Base-by-base conservation (phyloP, 1,139 yeast species). In the Yamadazyma atlantica region DNA sequence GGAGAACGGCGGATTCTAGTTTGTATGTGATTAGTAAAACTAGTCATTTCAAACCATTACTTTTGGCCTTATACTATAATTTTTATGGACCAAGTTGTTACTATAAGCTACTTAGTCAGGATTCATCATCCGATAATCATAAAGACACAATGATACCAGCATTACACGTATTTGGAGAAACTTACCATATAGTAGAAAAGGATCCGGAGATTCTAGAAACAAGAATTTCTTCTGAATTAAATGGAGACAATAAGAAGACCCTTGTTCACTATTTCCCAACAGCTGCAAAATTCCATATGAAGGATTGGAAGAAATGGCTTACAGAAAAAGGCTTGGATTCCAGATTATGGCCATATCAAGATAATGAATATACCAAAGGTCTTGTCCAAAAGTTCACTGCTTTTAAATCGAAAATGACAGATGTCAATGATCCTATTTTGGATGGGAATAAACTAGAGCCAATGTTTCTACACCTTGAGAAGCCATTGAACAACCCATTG, bases 91-190 rank as follows among this genome's bases (percentile, higher is more conserved):
- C 42, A 3, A 15, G 33, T 3, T 26, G 36, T 13, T 43, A 34
- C 28, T 43, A 43, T 25, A 32, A 31, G n/a, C 22, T 43, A 10
- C 34, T 43, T 13, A 38, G 34, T 18, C 46, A 43, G 32, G 44
- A 42, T 5, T 35, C 40, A 13, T 39, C 40, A 6, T 39, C 39
- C 4, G 34, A 36, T 8, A 43, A 43, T 9, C 42, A 39, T 41
- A 57, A 67, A 37, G 74, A 68, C 38, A 64, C 72, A 1, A 57
- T 64, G 38, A 57, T 64, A 8, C 69, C 72, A 3, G 73, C 73
- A 3, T 54, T 67, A 34, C 61, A 62, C 35, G 62, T 62, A 3
- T 57, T 67, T 45, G 48, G 60, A 27, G 72, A 66, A 43, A 60
- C 69, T 2, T 66, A 65, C 41, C 51, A 59, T 37, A 41, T 64